Evolutionary conservation across 768 basidiomycete species (phyloP), one percentile per base, ranked within the genome.

Genomic region (Tricholoma bakamatsutake): DNA sequence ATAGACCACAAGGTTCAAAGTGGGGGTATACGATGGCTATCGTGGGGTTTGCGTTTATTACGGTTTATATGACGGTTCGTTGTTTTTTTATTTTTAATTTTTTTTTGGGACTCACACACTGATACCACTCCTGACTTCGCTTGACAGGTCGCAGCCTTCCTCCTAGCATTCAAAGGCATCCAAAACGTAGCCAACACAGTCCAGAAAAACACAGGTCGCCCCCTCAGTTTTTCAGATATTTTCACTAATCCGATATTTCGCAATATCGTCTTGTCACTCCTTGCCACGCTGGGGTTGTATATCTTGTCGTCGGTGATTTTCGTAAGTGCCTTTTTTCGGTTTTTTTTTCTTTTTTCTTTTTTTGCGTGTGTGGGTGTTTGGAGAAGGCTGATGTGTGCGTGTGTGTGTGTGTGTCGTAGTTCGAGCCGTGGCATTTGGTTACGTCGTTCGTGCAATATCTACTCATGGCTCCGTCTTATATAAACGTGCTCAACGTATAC

Each of bases 391-490:
- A 24, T 64, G 21, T n/a, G n/a, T n/a, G n/a, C n/a, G n/a, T n/a
- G n/a, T n/a, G n/a, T n/a, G n/a, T n/a, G n/a, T n/a, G n/a, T n/a
- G n/a, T 47, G 66, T 5, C 12, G 6, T 40, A 96, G 85, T 85
- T 97, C 62, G 94, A 98, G 62, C 96, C 96, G 2, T 97, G 94
- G 93, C 97, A 99, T 68, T 90, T 99, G 93, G 78, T 99, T 64
- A 98, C 97, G 0, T 92, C 89, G 5, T 95, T 98, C 72, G 27
- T 94, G n/a, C 96, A 94, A 67, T 96, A 95, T 66, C 69, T 90
- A 21, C 79, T 97, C 58, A 84, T 98, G 77, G 90, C 93, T 0
- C 96, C 96, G 2, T 93, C 93, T 0, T 98, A 95, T 64, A 96
- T 96, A 66, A 82, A 87, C 53, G 90, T 98, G 11, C 78, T 98